Evolutionary conservation across 106 monocot genomes (phyloP).

Genomic region (Allium fistulosum): DNA sequence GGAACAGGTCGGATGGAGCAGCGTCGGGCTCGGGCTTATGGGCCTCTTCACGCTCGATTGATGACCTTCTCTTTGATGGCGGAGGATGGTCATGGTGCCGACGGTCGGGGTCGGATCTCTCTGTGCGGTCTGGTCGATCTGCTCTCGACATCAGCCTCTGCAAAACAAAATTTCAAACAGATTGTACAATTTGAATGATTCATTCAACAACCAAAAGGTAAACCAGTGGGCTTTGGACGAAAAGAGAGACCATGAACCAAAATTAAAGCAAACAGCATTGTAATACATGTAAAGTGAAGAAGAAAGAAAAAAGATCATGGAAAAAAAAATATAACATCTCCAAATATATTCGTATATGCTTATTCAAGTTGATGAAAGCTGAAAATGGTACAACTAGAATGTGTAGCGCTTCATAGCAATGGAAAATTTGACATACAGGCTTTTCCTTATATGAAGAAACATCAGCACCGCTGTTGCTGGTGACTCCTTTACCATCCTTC

Average conservation of each 20-base stretch:
- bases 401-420: too few species aligned
- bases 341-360: too few species aligned
- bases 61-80: slow-evolving; percentile 16
- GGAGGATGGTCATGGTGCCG: not conserved
- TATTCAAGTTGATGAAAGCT: too few species aligned
- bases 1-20: too few species aligned
- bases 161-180: not conserved
- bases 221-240: not conserved
- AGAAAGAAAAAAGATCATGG: not conserved
- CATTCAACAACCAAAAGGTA: not conserved
- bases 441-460: slow-evolving; percentile 38
- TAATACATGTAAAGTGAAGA: not conserved
- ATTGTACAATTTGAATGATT: not conserved
- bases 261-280: too few species aligned
- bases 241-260: not conserved
- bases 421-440: slow-evolving; percentile 54
- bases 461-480: slow-evolving; percentile 19
- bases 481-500: slow-evolving; percentile 37
- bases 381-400: too few species aligned
- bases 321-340: not conserved
- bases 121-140: not conserved
- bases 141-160: slow-evolving; percentile 28
- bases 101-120: not conserved
- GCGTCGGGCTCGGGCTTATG: too few species aligned
- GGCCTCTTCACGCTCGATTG: slow-evolving; percentile 17